Conservation (phyloP, 2,329 filamentous ascomycete genomes). For the Diplodia scrobiculata region DNA sequence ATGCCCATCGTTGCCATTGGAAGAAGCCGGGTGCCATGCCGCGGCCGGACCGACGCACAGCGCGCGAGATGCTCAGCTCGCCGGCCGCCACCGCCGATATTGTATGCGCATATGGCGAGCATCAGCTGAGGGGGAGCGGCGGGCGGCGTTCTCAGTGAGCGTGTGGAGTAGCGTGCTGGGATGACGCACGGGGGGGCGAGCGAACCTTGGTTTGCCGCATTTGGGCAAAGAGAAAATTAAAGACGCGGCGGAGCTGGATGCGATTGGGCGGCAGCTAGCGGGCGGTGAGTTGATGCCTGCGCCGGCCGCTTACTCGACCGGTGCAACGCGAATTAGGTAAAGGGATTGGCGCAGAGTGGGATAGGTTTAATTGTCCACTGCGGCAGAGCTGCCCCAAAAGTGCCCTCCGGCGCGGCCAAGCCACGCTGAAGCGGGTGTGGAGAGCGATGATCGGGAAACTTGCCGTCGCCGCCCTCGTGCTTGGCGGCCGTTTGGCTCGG, state of each 20-base stretch:
- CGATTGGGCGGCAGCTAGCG: neutral
- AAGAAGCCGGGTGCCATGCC: neutral
- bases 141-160: neutral
- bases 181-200: neutral
- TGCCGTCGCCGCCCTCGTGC: constrained; percentile 1
- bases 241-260: neutral
- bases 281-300: neutral
- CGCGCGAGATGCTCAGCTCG: neutral
- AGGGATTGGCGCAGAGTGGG: constrained; percentile 13
- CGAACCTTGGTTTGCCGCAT: neutral
- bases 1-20: neutral
- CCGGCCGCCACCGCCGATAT: constrained; percentile 15
- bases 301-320: neutral
- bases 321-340: constrained; percentile 9
- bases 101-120: neutral
- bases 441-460: constrained; percentile 22
- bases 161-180: neutral
- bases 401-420: neutral
- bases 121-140: constrained; percentile 16
- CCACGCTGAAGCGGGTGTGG: constrained; percentile 20
- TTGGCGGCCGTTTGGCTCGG: neutral
- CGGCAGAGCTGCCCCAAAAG: constrained; percentile 12
- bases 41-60: constrained; percentile 4
- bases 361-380: constrained; percentile 19
- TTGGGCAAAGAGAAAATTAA: neutral